A percentile compares a stretch with the other conserved stretches of the same genome.
These are phyloP conservation scores for Leccinum subfulvum DNA, from an alignment of 1,284 basidiomycete genomes.

Conservation along the genomic window DNA sequence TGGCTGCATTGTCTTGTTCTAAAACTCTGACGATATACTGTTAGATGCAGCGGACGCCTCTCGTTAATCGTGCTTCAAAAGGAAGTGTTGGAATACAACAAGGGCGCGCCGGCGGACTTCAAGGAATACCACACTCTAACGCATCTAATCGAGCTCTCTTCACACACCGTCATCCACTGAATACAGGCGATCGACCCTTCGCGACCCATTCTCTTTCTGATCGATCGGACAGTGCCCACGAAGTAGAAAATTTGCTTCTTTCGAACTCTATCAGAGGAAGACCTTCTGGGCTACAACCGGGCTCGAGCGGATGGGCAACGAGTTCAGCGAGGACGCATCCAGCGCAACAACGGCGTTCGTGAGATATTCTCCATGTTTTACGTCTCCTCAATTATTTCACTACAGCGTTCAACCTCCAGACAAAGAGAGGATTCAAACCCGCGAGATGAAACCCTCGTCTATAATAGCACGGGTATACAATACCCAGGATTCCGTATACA, in stretches of 20 bases:
- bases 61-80: constrained; percentile 50
- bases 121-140: constrained; percentile 17
- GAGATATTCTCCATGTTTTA: neutral
- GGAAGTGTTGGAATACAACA: constrained; percentile 35
- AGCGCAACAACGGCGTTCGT: constrained; percentile 32
- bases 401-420: constrained; percentile 28
- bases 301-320: constrained; percentile 29
- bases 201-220: constrained; percentile 50
- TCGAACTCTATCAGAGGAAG: constrained; percentile 25
- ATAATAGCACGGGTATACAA: constrained; percentile 1
- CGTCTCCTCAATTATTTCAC: constrained; percentile 5
- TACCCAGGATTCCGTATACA: constrained; percentile 5
- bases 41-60: constrained; percentile 73
- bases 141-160: constrained; percentile 16
- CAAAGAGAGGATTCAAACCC: constrained; percentile 31
- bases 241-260: constrained; percentile 63
- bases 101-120: constrained; percentile 17
- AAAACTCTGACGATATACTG: constrained; percentile 1
- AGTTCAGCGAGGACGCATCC: constrained; percentile 19
- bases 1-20: neutral
- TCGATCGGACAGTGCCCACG: constrained; percentile 63
- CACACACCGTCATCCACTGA: constrained; percentile 28
- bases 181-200: constrained; percentile 40
- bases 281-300: constrained; percentile 15
- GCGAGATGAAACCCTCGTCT: constrained; percentile 22